These are phyloP conservation scores for Plenodomus lindquistii DNA, from an alignment of 2,329 filamentous ascomycete species.

Conservation along the genomic window DNA sequence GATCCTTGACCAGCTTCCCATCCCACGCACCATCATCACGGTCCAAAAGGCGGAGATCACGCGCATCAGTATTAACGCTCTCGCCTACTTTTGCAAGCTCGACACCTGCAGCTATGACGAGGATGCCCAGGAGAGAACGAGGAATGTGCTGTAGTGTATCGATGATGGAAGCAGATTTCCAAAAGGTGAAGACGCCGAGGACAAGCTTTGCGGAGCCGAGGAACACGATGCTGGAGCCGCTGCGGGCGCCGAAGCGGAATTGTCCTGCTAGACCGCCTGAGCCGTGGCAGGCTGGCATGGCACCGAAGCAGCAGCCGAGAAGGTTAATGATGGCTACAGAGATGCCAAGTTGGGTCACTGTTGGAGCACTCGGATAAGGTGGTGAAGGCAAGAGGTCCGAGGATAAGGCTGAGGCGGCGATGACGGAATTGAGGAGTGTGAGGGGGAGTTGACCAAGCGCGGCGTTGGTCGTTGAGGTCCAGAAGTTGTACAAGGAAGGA, in stretches of 20 bases:
- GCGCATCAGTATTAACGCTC: conserved; percentile 75
- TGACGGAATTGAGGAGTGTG: conserved; percentile 88
- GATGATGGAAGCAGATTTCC: conserved; percentile 76
- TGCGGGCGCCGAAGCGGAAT: conserved; percentile 87
- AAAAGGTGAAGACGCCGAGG: conserved; percentile 63
- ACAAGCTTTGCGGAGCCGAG: conserved; percentile 76
- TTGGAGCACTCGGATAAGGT: conserved; percentile 60
- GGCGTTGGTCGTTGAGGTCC: conserved; percentile 63
- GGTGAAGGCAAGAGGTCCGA: conserved; percentile 74
- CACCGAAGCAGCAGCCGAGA: conserved; percentile 84
- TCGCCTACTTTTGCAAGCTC: conserved; percentile 86
- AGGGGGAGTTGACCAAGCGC: conserved; percentile 86
- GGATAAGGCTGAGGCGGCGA: conserved; percentile 81
- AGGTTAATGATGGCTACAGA: conserved; percentile 87
- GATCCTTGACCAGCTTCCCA: conserved; percentile 53
- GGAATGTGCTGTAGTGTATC: conserved; percentile 74
- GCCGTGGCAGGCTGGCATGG: conserved; percentile 94
- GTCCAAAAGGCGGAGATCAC: conserved; percentile 54
- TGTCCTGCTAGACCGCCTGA: conserved; percentile 90
- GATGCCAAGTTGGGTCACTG: conserved; percentile 75
- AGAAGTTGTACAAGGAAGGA: conserved; percentile 55
- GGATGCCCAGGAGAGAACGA: conserved; percentile 75
- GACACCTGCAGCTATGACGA: conserved; percentile 87
- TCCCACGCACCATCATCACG: conserved; percentile 29
- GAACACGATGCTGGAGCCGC: conserved; percentile 79